phyloP scores from a whole-genome alignment of 495 filamentous ascomycete genomes.

The Hypomontagnella monticulosa region DNA sequence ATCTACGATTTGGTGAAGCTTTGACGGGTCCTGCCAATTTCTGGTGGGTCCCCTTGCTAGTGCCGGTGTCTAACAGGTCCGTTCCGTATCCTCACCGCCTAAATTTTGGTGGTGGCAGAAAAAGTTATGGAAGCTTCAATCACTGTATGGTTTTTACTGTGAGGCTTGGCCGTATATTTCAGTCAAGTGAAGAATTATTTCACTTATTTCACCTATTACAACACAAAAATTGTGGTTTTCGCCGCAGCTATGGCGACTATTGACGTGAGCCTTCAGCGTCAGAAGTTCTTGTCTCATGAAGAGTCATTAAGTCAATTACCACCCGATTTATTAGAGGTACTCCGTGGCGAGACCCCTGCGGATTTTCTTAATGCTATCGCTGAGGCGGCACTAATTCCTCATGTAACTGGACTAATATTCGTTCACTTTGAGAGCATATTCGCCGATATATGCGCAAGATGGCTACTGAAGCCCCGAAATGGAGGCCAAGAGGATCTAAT shows the following conservation, averaged over 20 bases:
- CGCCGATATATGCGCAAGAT: slow-evolving; percentile 81
- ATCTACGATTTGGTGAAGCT: slow-evolving; percentile 49
- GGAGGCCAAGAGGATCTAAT: slow-evolving; percentile 57
- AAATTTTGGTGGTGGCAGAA: slow-evolving; percentile 46
- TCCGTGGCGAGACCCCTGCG: slow-evolving; percentile 68
- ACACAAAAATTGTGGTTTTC: slow-evolving; percentile 35
- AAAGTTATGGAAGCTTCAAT: slow-evolving; percentile 35
- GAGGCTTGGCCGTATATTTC: not conserved
- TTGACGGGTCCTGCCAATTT: slow-evolving; percentile 29
- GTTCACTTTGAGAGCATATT: slow-evolving; percentile 74
- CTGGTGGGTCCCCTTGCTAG: slow-evolving; percentile 14
- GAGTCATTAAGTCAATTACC: slow-evolving; percentile 65
- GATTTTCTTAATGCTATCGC: slow-evolving; percentile 77
- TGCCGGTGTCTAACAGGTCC: slow-evolving; percentile 18
- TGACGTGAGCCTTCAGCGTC: slow-evolving; percentile 54
- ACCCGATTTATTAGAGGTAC: slow-evolving; percentile 69
- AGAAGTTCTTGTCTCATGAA: slow-evolving; percentile 50
- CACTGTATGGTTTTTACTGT: slow-evolving; percentile 12
- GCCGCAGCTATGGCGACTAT: slow-evolving; percentile 53
- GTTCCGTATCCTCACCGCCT: slow-evolving; percentile 42
- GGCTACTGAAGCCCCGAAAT: slow-evolving; percentile 60
- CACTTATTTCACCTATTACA: slow-evolving; percentile 26
- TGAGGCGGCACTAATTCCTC: slow-evolving; percentile 69
- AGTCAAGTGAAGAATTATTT: slow-evolving; percentile 26
- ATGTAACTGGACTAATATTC: slow-evolving; percentile 74